Base-by-base conservation (phyloP, 805 yeast genomes). In the Starmerella vaccinii region DNA sequence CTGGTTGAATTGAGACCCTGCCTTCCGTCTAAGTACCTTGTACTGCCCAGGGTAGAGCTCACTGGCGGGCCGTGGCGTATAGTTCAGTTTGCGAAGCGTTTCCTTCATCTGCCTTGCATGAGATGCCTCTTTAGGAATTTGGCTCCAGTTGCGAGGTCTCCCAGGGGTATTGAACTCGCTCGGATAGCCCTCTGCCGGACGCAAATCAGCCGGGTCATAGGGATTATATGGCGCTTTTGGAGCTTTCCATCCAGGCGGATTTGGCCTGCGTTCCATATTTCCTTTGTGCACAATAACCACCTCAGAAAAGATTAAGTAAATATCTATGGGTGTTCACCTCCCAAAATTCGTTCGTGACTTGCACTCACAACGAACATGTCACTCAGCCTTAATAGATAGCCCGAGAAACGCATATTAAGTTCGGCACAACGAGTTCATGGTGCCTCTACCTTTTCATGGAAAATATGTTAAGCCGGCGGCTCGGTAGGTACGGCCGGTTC, bases 151-250 rank as follows among this genome's bases (percentile, higher is more conserved):
- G 24, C 83, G 78, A 29, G 76, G 71, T 38, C 71, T 69, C 1
- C 84, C 81, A 0, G 92, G 90, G 1, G 80, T 67, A 51, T 76
- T 72, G 68, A 74, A 86, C 63, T 85, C 95, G 23, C 88, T 80
- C 1, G 95, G 95, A 57, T 86, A 85, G 2, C 95, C 95, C 61
- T 80, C 80, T 0, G 94, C 76, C 0, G 95, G 95, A 42, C 95
- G 71, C 37, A 70, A 63, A 61, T 85, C 95, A 1, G 76, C 67
- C 0, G 89, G 83, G 61, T 85, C 95, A 61, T 80, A 86, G 6
- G 95, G 95, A 59, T 85, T 85, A 63, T 84, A 86, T 1, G 92
- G 92, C 1, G 89, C 90, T 55, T 74, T 77, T 9, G 95, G 95
- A 1, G 80, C 84, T 0, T 75, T 74, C 92, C 92, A 83, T 0